These are phyloP conservation scores for Truncatella angustata DNA, from an alignment of 2,329 filamentous ascomycete species.

Conservation along the genomic window DNA sequence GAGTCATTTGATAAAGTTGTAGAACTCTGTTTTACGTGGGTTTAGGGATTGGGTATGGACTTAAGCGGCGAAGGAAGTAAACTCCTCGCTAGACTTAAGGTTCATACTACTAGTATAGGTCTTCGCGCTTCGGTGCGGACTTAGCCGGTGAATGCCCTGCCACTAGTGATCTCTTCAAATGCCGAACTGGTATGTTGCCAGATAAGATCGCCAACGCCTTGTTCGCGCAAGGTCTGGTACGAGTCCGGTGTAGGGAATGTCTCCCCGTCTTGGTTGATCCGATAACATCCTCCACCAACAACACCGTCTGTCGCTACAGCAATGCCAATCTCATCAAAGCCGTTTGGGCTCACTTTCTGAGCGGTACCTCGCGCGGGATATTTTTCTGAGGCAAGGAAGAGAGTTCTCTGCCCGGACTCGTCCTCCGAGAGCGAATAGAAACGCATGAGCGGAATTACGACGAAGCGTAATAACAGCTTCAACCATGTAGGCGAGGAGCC, in stretches of 20 bases:
- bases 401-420: background rate
- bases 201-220: background rate
- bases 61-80: too few relatives aligned
- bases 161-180: constrained; percentile 4
- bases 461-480: background rate
- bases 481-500: constrained; percentile 6
- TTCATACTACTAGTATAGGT: too few relatives aligned
- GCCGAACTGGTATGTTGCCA: constrained; percentile 4
- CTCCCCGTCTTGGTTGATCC: background rate
- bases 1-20: too few relatives aligned
- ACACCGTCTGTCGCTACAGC: background rate
- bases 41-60: too few relatives aligned
- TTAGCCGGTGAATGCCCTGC: background rate
- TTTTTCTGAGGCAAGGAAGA: background rate
- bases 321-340: background rate
- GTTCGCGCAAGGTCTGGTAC: background rate
- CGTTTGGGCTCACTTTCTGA: background rate
- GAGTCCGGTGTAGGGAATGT: background rate
- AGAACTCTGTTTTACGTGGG: too few relatives aligned
- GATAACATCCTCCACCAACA: background rate
- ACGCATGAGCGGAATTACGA: constrained; percentile 1
- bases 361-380: background rate
- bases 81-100: too few relatives aligned
- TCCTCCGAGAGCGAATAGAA: background rate
- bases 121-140: too few relatives aligned